Percentiles rank a stretch among this genome's conserved stretches.
Conservation (phyloP, 1,139 yeast species). For the Geotrichum siamense region DNA sequence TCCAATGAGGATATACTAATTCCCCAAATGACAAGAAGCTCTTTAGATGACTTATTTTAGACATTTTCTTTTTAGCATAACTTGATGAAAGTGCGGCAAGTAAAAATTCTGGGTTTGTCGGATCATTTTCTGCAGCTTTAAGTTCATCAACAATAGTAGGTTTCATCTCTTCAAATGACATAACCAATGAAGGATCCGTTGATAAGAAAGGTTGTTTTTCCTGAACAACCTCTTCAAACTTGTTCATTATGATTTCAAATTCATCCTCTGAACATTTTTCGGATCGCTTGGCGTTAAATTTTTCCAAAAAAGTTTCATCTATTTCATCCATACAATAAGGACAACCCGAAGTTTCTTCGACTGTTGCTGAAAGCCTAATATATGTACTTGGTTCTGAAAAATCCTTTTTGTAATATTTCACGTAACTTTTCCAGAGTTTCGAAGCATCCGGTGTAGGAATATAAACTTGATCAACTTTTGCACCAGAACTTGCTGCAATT, state of each 20-base stretch:
- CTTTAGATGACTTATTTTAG: slow-evolving; percentile 36
- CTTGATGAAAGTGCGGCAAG: slow-evolving; percentile 21
- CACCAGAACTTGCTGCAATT: slow-evolving; percentile 47
- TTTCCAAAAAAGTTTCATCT: slow-evolving; percentile 61
- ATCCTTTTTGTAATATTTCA: slow-evolving; percentile 58
- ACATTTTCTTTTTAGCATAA: slow-evolving; percentile 11
- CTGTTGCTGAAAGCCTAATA: slow-evolving; percentile 86
- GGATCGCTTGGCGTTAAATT: slow-evolving; percentile 35
- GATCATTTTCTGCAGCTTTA: slow-evolving; percentile 31
- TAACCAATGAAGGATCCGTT: slow-evolving; percentile 73
- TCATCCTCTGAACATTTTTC: slow-evolving; percentile 61
- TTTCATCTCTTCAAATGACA: slow-evolving; percentile 61
- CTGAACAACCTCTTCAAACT: slow-evolving; percentile 64
- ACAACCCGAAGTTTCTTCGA: slow-evolving; percentile 86
- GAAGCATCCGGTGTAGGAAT: slow-evolving; percentile 98
- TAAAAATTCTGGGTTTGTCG: slow-evolving; percentile 33
- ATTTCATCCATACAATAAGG: slow-evolving; percentile 85
- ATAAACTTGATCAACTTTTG: slow-evolving; percentile 56
- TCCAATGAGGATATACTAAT: slow-evolving; percentile 76
- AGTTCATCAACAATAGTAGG: slow-evolving; percentile 26
- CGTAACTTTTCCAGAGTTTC: slow-evolving; percentile 68
- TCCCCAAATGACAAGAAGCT: slow-evolving; percentile 61
- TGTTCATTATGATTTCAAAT: slow-evolving; percentile 71
- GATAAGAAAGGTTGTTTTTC: slow-evolving; percentile 83
- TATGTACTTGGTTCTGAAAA: slow-evolving; percentile 72